phyloP scores from a whole-genome alignment of 108 stramenopile species.

The Schizochytrium sp. region DNA sequence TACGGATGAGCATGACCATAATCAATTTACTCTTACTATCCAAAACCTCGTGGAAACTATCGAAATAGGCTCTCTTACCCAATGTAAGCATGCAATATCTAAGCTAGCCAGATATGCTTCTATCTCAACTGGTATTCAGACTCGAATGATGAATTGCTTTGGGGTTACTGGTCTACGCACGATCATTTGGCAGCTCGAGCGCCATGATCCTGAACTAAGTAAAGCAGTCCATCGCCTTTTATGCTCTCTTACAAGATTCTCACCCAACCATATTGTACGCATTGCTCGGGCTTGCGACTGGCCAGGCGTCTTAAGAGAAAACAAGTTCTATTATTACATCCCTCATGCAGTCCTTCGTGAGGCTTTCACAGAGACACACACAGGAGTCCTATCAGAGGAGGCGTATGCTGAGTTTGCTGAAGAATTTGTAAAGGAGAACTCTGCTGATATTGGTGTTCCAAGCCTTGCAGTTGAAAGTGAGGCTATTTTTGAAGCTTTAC shows the following conservation, averaged over 20 bases:
- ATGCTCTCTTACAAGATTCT: not conserved
- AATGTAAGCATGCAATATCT: not conserved
- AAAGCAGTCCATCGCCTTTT: not conserved
- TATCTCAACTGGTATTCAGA: not conserved
- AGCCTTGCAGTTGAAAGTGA: not conserved
- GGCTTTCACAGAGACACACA: not conserved
- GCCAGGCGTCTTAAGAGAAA: not conserved
- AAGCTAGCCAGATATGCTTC: not conserved
- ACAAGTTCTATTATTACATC: not conserved
- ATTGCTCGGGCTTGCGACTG: not conserved
- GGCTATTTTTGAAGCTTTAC: not conserved
- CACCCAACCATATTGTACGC: not conserved
- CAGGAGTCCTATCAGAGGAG: not conserved
- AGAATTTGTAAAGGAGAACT: not conserved
- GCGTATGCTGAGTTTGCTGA: not conserved
- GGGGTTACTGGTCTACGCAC: not conserved
- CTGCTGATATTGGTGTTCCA: not conserved
- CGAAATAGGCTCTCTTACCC: not conserved
- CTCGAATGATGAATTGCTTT: not conserved
- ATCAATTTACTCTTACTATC: not conserved
- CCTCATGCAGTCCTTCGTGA: conserved; percentile 1
- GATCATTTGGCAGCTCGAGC: conserved; percentile 2
- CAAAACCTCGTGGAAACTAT: not conserved
- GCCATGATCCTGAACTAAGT: not conserved
- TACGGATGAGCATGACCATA: not conserved